phyloP scores from a whole-genome alignment of 2,329 filamentous ascomycete genomes.

The Aspergillus ibericus region DNA sequence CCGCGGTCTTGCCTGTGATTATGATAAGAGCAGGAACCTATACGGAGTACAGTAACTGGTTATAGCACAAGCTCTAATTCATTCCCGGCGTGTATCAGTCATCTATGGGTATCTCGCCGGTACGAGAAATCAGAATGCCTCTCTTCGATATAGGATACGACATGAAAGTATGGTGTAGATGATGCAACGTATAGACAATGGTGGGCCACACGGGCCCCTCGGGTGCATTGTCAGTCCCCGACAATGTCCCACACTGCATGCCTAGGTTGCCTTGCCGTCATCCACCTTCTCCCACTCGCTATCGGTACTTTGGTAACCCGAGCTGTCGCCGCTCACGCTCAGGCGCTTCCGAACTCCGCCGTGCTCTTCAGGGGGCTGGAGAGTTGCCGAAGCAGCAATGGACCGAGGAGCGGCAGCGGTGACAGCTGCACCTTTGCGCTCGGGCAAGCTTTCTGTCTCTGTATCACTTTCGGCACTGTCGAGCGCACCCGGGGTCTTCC shows the following conservation, averaged over 20 bases:
- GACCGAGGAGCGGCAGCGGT: conserved; percentile 17
- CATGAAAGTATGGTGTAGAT: background rate
- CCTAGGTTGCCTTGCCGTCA: conserved; percentile 17
- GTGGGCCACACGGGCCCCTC: background rate
- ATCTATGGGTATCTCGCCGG: conserved; percentile 16
- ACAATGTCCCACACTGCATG: background rate
- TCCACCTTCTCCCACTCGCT: conserved; percentile 98
- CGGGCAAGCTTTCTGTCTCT: conserved; percentile 39
- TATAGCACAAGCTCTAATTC: background rate
- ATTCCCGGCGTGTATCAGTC: conserved; percentile 1
- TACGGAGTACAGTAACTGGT: no score
- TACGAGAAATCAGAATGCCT: conserved; percentile 8
- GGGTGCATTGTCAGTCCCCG: background rate
- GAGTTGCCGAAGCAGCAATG: conserved; percentile 30
- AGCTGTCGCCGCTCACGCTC: conserved; percentile 50
- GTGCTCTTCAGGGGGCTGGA: conserved; percentile 50
- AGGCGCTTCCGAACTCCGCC: conserved; percentile 47
- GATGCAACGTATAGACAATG: background rate
- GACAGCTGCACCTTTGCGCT: conserved; percentile 16
- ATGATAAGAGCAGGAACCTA: background rate
- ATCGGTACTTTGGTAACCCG: conserved; percentile 73
- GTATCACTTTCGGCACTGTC: conserved; percentile 47
- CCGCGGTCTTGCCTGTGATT: background rate
- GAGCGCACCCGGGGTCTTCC: conserved; percentile 33
- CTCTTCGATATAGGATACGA: background rate